Evolutionary conservation across 106 monocot genomes (phyloP).

Genomic region (Allium fistulosum): DNA sequence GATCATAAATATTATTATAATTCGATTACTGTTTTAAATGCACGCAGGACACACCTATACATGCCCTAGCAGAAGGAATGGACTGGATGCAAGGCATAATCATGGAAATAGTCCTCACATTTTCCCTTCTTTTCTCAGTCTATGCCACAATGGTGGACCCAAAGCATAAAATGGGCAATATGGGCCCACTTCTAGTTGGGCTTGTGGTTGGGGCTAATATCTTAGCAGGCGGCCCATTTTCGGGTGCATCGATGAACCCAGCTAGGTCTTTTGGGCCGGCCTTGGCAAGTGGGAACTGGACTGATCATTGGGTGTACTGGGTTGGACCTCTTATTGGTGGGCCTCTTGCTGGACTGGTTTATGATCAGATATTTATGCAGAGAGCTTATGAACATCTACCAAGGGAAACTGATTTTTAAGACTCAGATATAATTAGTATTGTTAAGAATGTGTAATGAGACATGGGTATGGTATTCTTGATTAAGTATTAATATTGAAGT

Average conservation of each 20-base stretch:
- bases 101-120: conserved; percentile 84
- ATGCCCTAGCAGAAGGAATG: conserved; percentile 46
- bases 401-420: conserved; percentile 25
- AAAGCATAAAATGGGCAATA: conserved; percentile 34
- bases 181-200: conserved; percentile 59
- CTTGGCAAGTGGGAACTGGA: conserved; percentile 41
- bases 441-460: no score
- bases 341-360: conserved; percentile 50
- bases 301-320: conserved; percentile 84
- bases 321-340: conserved; percentile 76
- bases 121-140: conserved; percentile 71
- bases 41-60: conserved; percentile 53
- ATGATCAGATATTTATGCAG: conserved; percentile 41
- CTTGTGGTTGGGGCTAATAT: conserved; percentile 71
- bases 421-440: background rate
- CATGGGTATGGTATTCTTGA: no score
- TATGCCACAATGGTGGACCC: conserved; percentile 72
- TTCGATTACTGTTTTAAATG: no score
- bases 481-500: no score
- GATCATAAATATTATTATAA: no score
- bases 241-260: conserved; percentile 93
- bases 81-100: conserved; percentile 46
- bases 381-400: conserved; percentile 35
- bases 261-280: conserved; percentile 87
- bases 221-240: conserved; percentile 68